Evolutionary conservation across 306 rosid genomes (phyloP).

Genomic region (Senna tora): DNA sequence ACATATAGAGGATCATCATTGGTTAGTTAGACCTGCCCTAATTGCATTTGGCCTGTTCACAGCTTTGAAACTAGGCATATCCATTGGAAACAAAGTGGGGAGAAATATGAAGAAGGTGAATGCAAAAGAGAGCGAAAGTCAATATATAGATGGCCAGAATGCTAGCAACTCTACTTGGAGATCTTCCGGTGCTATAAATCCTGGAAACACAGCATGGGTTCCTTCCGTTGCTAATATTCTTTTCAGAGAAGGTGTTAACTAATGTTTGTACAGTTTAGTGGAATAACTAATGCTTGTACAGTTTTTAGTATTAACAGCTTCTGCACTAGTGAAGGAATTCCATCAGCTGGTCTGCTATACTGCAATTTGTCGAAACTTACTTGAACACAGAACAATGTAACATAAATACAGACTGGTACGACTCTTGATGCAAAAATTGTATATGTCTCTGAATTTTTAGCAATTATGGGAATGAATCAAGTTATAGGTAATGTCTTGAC

Average conservation of each 20-base stretch:
- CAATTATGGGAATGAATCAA: background rate
- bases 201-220: slow-evolving; percentile 58
- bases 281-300: slow-evolving; percentile 20
- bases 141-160: slow-evolving; percentile 55
- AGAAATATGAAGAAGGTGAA: slow-evolving; percentile 51
- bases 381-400: slow-evolving; percentile 23
- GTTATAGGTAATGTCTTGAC: background rate
- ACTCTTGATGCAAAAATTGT: slow-evolving; percentile 41
- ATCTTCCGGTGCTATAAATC: slow-evolving; percentile 26
- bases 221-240: slow-evolving; percentile 72
- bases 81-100: slow-evolving; percentile 59
- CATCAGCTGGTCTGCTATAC: slow-evolving; percentile 21
- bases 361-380: slow-evolving; percentile 28
- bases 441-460: slow-evolving; percentile 16
- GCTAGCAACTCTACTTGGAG: slow-evolving; percentile 40
- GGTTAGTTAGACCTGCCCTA: slow-evolving; percentile 83
- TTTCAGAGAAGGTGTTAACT: slow-evolving; percentile 57
- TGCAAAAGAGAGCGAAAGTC: slow-evolving; percentile 47
- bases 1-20: slow-evolving; percentile 90
- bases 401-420: slow-evolving; percentile 10
- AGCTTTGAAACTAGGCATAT: slow-evolving; percentile 66
- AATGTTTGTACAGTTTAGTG: slow-evolving; percentile 23
- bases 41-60: slow-evolving; percentile 75
- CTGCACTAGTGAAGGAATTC: slow-evolving; percentile 22
- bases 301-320: slow-evolving; percentile 31